phyloP scores from a whole-genome alignment of 495 filamentous ascomycete species.

The Chaetomium cochliodes region DNA sequence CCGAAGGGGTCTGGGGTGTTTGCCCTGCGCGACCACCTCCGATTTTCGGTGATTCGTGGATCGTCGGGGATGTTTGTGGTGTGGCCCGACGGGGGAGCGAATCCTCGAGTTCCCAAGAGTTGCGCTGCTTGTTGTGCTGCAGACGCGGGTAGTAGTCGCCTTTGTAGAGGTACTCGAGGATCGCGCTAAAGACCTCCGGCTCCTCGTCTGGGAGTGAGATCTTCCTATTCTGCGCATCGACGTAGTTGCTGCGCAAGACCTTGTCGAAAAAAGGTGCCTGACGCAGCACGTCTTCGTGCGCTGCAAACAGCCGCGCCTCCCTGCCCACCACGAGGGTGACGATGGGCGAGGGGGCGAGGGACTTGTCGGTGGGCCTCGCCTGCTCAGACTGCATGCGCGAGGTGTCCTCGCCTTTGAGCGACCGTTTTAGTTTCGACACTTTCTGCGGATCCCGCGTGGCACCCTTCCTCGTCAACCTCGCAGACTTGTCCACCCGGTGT shows the following conservation, averaged over 20 bases:
- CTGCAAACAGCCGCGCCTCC: slow-evolving; percentile 84
- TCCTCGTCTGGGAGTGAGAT: slow-evolving; percentile 82
- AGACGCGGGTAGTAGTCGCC: slow-evolving; percentile 86
- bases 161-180: slow-evolving; percentile 93
- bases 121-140: slow-evolving; percentile 63
- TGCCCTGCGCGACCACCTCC: slow-evolving; percentile 55
- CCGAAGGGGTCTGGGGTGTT: slow-evolving; percentile 40
- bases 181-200: slow-evolving; percentile 82
- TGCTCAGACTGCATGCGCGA: slow-evolving; percentile 35
- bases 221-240: slow-evolving; percentile 60
- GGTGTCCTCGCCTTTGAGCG: slow-evolving; percentile 39
- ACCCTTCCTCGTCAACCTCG: slow-evolving; percentile 66
- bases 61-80: slow-evolving; percentile 38
- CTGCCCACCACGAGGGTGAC: slow-evolving; percentile 76
- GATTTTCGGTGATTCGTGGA: slow-evolving; percentile 38
- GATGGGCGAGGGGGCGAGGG: slow-evolving; percentile 64
- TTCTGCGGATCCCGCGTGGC: slow-evolving; percentile 69
- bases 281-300: slow-evolving; percentile 82
- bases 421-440: slow-evolving; percentile 67
- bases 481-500: slow-evolving; percentile 73
- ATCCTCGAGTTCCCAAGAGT: slow-evolving; percentile 73
- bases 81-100: slow-evolving; percentile 41
- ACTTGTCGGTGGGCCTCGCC: slow-evolving; percentile 48
- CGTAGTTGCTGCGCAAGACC: slow-evolving; percentile 60
- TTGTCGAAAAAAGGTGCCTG: slow-evolving; percentile 76